phyloP scores from a whole-genome alignment of 805 yeast genomes.

The Saccharomycopsis fermentans region DNA sequence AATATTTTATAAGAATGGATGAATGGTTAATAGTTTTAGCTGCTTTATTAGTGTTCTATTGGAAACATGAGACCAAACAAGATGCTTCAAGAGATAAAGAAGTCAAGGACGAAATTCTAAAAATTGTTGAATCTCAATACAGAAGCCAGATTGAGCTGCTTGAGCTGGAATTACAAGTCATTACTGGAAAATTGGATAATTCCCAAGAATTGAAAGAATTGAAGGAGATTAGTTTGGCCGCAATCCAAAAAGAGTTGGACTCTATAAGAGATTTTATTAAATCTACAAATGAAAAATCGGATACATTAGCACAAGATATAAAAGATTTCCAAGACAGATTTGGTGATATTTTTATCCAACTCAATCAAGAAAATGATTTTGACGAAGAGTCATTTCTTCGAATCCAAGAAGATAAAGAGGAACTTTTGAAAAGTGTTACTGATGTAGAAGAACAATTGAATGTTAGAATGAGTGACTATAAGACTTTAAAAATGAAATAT shows the following conservation, averaged over 20 bases:
- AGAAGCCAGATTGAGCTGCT: background rate
- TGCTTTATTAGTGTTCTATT: background rate
- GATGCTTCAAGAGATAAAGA: background rate
- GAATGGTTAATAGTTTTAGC: constrained; percentile 4
- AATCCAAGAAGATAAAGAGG: background rate
- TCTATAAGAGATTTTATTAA: background rate
- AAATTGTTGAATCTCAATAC: background rate
- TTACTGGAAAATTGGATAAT: background rate
- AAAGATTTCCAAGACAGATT: background rate
- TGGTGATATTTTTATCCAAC: background rate
- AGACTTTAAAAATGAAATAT: constrained; percentile 7
- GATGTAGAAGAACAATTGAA: background rate
- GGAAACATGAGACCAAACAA: constrained; percentile 5
- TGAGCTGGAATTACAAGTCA: background rate
- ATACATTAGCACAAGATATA: background rate
- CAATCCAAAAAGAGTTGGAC: background rate
- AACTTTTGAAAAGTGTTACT: background rate
- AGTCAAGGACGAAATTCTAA: background rate
- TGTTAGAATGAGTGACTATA: background rate
- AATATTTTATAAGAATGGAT: background rate
- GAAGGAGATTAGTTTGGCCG: background rate
- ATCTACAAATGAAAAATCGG: background rate
- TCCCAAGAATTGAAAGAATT: background rate
- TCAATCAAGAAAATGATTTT: background rate
- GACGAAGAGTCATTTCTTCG: background rate